phyloP scores from a whole-genome alignment of 2,329 filamentous ascomycete genomes.

The Talaromyces sp. region DNA sequence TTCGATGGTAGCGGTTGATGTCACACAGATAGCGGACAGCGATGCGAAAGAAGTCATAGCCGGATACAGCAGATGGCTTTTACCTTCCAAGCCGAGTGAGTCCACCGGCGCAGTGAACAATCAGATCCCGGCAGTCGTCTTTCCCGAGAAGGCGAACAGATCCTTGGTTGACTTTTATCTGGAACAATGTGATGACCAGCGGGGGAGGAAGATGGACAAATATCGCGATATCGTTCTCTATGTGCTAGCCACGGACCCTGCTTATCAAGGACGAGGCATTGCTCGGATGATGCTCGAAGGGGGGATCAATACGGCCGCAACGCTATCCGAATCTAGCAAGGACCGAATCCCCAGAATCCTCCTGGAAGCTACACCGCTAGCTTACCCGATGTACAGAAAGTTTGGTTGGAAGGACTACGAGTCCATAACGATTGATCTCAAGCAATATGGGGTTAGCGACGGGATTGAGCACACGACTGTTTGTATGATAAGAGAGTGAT shows the following conservation, averaged over 20 bases:
- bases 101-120: background rate
- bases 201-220: background rate
- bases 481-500: background rate
- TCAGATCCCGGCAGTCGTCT: background rate
- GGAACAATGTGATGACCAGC: background rate
- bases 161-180: background rate
- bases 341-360: background rate
- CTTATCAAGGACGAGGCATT: background rate
- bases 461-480: background rate
- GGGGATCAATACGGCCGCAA: background rate
- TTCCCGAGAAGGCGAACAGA: background rate
- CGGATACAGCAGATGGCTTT: background rate
- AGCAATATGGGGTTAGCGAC: background rate
- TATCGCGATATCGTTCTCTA: background rate
- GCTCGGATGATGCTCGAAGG: background rate
- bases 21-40: background rate
- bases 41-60: background rate
- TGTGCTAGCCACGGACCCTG: background rate
- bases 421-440: background rate
- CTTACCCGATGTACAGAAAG: background rate
- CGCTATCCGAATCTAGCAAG: background rate
- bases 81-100: background rate
- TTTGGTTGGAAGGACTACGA: conserved; percentile 1
- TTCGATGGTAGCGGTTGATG: background rate
- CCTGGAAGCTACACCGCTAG: background rate